These are phyloP conservation scores for Sugiyamaella americana DNA, from an alignment of 805 yeast species.

Conservation along the genomic window DNA sequence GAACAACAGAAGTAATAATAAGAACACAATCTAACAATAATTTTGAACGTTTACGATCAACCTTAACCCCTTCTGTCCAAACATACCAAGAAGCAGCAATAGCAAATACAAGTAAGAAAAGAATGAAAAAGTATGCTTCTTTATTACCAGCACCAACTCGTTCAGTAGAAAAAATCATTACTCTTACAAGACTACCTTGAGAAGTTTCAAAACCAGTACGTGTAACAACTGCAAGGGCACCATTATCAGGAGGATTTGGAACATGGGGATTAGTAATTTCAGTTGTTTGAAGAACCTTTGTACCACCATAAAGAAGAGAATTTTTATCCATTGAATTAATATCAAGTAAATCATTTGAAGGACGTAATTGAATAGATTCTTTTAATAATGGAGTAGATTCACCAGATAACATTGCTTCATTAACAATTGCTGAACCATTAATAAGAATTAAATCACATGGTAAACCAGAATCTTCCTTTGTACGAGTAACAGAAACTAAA, in stretches of 20 bases:
- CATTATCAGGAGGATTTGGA: conserved; percentile 77
- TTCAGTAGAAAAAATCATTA: conserved; percentile 95
- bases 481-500: conserved; percentile 73
- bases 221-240: conserved; percentile 83
- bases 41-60: conserved; percentile 94
- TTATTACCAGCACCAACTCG: conserved; percentile 93
- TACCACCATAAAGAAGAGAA: conserved; percentile 89
- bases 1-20: conserved; percentile 95
- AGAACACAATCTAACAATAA: conserved; percentile 91
- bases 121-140: conserved; percentile 88
- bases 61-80: conserved; percentile 94
- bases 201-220: conserved; percentile 98
- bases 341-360: conserved; percentile 58
- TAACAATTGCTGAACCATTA: conserved; percentile 90
- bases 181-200: conserved; percentile 95
- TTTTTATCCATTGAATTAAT: conserved; percentile 84
- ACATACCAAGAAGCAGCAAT: conserved; percentile 95
- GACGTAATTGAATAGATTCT: conserved; percentile 84
- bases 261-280: conserved; percentile 45
- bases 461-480: conserved; percentile 83
- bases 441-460: conserved; percentile 88
- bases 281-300: conserved; percentile 89
- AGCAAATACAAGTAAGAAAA: conserved; percentile 85
- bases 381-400: conserved; percentile 95
- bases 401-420: conserved; percentile 98